phyloP scores from a whole-genome alignment of 2,329 filamentous ascomycete species.

The Escovopsis sp. region DNA sequence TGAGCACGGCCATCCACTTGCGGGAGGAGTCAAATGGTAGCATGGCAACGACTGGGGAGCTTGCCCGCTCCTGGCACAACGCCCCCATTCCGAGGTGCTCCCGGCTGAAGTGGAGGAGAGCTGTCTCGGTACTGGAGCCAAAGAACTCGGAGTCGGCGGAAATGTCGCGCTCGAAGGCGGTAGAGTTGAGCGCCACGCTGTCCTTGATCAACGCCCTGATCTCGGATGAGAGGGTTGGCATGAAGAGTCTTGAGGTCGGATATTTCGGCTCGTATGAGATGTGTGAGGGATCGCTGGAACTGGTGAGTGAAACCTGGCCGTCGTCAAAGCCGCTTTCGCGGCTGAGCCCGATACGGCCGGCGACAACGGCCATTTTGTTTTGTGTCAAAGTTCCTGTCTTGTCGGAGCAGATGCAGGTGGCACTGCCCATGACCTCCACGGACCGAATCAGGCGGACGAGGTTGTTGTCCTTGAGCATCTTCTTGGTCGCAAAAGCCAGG shows the following conservation, averaged over 20 bases:
- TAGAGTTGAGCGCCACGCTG: conserved; percentile 33
- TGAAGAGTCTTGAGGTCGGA: conserved; percentile 15
- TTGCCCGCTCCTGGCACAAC: conserved; percentile 31
- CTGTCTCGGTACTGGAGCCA: conserved; percentile 41
- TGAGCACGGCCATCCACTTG: conserved; percentile 42
- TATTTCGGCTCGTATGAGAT: conserved; percentile 8
- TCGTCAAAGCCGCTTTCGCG: conserved; percentile 22
- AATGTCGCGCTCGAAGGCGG: conserved; percentile 35
- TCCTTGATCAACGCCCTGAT: conserved; percentile 23
- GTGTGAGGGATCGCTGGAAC: background rate
- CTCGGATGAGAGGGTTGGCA: conserved; percentile 18
- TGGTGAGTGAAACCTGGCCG: conserved; percentile 11
- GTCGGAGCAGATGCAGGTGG: conserved; percentile 49
- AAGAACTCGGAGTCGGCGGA: conserved; percentile 26
- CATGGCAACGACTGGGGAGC: conserved; percentile 30
- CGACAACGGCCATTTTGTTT: conserved; percentile 48
- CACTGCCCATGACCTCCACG: conserved; percentile 51
- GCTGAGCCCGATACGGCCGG: conserved; percentile 34
- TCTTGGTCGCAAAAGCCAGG: conserved; percentile 46
- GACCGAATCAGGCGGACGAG: conserved; percentile 43
- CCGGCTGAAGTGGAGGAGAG: conserved; percentile 34
- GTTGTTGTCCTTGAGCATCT: conserved; percentile 50
- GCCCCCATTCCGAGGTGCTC: conserved; percentile 33
- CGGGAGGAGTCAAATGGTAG: conserved; percentile 39
- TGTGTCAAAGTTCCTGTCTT: conserved; percentile 53